A percentile compares a stretch with the other conserved stretches of the same genome.
phyloP scores from a whole-genome alignment of 2,329 filamentous ascomycete species.

The Ampelomyces quisqualis region DNA sequence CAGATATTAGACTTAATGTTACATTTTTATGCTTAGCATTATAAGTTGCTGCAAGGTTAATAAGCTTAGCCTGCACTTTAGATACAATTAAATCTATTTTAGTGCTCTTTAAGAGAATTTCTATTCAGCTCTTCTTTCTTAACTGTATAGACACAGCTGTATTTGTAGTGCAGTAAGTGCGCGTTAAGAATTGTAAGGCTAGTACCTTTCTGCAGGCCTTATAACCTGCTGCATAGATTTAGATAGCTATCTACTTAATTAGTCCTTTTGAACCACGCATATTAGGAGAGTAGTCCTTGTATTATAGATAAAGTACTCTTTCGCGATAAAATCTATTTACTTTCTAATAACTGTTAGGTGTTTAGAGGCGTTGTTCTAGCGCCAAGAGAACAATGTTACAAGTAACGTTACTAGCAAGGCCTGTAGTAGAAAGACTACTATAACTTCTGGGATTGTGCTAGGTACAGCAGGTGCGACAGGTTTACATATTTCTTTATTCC shows the following conservation, averaged over 20 bases:
- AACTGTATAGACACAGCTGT: not conserved
- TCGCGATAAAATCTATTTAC: conserved; percentile 4
- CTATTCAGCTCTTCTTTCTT: not conserved
- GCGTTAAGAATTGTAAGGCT: not conserved
- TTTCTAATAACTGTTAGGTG: conserved; percentile 7
- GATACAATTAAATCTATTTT: conserved; percentile 1
- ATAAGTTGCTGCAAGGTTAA: not conserved
- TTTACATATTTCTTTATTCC: conserved; percentile 7
- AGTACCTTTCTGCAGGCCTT: not conserved
- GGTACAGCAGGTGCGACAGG: conserved; percentile 2
- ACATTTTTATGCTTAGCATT: not conserved
- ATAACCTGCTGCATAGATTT: conserved; percentile 1
- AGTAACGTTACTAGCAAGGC: not conserved
- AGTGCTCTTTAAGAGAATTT: not conserved
- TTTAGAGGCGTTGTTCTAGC: not conserved
- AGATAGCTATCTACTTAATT: conserved; percentile 6
- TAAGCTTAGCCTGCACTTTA: not conserved
- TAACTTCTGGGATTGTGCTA: conserved; percentile 2
- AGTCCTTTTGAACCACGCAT: conserved; percentile 4
- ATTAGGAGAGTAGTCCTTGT: conserved; percentile 6
- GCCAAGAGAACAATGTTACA: not conserved
- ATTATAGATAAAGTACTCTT: not conserved
- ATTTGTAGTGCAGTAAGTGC: not conserved
- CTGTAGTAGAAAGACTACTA: conserved; percentile 5
- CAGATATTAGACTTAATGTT: not conserved